A percentile compares a stretch with the other conserved stretches of the same genome.
These are phyloP conservation scores for Syncephalis plumigaleata DNA, from an alignment of 371 early-diverging fungal genomes.

Conservation along the genomic window DNA sequence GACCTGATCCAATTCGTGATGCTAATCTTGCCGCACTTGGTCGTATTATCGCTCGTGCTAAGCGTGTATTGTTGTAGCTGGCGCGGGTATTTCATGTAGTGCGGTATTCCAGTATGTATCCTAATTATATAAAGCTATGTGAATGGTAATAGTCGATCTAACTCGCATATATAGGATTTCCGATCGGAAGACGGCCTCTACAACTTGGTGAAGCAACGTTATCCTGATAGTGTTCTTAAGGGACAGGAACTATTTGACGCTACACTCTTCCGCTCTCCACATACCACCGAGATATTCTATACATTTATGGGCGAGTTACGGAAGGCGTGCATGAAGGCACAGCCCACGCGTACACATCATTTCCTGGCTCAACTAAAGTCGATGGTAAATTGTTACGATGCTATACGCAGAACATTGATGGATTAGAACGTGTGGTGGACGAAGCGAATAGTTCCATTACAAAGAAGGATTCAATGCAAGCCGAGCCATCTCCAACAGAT, in stretches of 20 bases:
- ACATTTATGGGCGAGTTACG: slow-evolving; percentile 90
- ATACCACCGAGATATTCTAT: slow-evolving; percentile 70
- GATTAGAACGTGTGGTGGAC: slow-evolving; percentile 60
- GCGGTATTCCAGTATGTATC: slow-evolving; percentile 72
- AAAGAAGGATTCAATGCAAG: slow-evolving; percentile 13
- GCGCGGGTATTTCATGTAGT: slow-evolving; percentile 85
- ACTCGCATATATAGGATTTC: slow-evolving; percentile 38
- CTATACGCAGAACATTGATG: slow-evolving; percentile 97
- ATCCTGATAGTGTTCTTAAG: slow-evolving; percentile 49
- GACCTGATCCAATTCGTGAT: too few species aligned
- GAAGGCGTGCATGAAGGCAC: slow-evolving; percentile 40
- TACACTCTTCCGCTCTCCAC: slow-evolving; percentile 54
- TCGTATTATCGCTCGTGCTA: not conserved
- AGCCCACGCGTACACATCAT: slow-evolving; percentile 72
- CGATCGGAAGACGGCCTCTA: slow-evolving; percentile 66
- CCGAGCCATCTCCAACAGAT: slow-evolving; percentile 1
- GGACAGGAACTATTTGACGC: slow-evolving; percentile 97
- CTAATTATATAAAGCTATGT: not conserved
- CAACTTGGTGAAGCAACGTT: slow-evolving; percentile 60
- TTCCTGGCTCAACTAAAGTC: slow-evolving; percentile 65
- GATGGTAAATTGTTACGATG: slow-evolving; percentile 62
- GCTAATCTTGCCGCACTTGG: too few species aligned
- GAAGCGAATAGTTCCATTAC: slow-evolving; percentile 17
- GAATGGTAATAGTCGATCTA: not conserved
- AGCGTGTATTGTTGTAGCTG: slow-evolving; percentile 60